Evolutionary conservation across 139 green algal genomes (phyloP).

Genomic region (Tetradesmus lagerheimii): DNA sequence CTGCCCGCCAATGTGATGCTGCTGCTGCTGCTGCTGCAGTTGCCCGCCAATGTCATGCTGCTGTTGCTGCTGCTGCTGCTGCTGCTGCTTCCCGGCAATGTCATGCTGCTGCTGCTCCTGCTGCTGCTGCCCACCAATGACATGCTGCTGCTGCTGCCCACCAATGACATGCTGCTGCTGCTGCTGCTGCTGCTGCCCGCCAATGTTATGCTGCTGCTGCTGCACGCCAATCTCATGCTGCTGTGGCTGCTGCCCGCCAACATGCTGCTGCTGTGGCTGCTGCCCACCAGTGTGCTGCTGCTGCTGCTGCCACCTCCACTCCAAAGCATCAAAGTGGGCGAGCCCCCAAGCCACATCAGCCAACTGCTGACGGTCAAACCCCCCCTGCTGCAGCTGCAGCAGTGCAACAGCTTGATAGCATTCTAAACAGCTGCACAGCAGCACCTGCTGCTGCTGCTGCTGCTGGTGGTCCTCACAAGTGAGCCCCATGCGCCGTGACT

Average conservation of each 20-base stretch:
- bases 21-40: constrained; percentile 20
- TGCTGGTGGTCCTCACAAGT: background rate
- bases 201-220: background rate
- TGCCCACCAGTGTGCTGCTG: constrained; percentile 49
- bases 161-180: background rate
- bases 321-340: constrained; percentile 34
- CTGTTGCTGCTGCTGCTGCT: constrained; percentile 36
- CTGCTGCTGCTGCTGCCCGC: background rate
- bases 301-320: constrained; percentile 18
- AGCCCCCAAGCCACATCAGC: constrained; percentile 54
- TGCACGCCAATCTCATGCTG: no score
- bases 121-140: background rate
- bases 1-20: no score
- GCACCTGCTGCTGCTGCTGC: background rate
- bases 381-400: background rate
- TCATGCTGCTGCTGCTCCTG: constrained; percentile 23
- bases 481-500: background rate
- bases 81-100: constrained; percentile 27
- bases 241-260: background rate
- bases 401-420: background rate
- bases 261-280: constrained; percentile 6
- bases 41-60: background rate
- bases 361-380: constrained; percentile 48
- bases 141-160: background rate
- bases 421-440: background rate